Evolutionary conservation across 202 grass and related monocot species (phyloP).

Genomic region (Schoenoplectus tabernaemontani): DNA sequence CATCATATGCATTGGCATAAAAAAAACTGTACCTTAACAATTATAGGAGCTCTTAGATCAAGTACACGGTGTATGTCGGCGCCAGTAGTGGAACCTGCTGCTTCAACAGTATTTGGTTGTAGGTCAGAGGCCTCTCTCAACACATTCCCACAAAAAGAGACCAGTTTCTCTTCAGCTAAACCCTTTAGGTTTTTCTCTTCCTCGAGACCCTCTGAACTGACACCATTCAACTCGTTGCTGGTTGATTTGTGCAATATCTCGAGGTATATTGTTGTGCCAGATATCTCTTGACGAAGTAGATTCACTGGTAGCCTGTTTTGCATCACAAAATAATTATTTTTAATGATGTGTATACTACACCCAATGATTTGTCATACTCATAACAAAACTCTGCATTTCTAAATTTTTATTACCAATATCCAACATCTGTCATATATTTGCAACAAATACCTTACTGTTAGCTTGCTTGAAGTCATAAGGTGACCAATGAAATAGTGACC

Average conservation of each 20-base stretch:
- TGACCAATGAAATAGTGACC: not conserved
- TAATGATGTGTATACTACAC: not conserved
- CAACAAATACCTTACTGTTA: not conserved
- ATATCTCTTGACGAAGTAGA: conserved; percentile 94
- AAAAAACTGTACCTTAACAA: conserved; percentile 79
- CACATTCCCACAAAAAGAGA: conserved; percentile 90
- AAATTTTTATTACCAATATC: not conserved
- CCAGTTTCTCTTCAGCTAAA: conserved; percentile 79
- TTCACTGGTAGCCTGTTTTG: conserved; percentile 72
- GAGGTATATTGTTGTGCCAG: conserved; percentile 88
- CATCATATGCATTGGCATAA: conserved; percentile 2
- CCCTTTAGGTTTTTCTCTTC: conserved; percentile 60
- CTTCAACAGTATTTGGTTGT: conserved; percentile 62
- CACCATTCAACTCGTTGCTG: conserved; percentile 24
- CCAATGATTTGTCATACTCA: not conserved
- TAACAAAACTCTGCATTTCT: not conserved
- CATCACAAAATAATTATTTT: not conserved
- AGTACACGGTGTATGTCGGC: conserved; percentile 84
- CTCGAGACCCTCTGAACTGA: conserved; percentile 20
- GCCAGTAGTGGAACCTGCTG: conserved; percentile 27
- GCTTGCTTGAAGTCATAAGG: not conserved
- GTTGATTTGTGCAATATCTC: conserved; percentile 97
- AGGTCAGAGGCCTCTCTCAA: conserved; percentile 94
- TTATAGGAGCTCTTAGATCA: conserved; percentile 80
- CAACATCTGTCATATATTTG: not conserved